Evolutionary conservation across 331 rosid species (phyloP).

Genomic region (Quercus lobata): DNA sequence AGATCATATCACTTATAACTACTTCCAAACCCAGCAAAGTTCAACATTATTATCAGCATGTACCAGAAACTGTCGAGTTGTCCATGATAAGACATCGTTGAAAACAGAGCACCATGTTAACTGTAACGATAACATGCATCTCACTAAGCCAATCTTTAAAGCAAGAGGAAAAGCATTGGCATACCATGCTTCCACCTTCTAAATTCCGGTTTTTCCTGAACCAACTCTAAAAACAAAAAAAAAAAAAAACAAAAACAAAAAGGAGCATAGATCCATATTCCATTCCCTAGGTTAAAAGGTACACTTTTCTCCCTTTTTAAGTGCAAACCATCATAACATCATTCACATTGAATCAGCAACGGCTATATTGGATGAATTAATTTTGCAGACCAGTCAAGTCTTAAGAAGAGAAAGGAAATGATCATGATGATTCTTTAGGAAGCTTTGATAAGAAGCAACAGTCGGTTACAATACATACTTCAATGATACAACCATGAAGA

Average conservation of each 20-base stretch:
- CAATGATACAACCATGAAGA: neutral
- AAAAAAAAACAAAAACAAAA: too few species aligned
- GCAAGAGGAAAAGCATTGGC: too few species aligned
- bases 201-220: too few species aligned
- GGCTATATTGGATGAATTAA: neutral
- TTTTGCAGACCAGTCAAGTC: neutral
- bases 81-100: neutral
- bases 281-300: too few species aligned
- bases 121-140: neutral
- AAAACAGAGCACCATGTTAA: neutral
- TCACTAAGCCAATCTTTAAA: too few species aligned
- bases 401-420: neutral
- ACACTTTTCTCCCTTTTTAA: too few species aligned
- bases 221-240: too few species aligned
- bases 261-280: too few species aligned
- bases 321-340: too few species aligned
- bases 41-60: neutral
- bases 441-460: neutral
- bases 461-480: neutral
- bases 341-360: neutral
- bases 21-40: neutral
- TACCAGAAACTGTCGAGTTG: neutral
- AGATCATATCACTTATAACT: neutral
- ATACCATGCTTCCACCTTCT: too few species aligned
- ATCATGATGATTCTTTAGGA: slow-evolving; percentile 1